Conservation (phyloP, 495 filamentous ascomycete species). For the Podospora pseudopauciseta region DNA sequence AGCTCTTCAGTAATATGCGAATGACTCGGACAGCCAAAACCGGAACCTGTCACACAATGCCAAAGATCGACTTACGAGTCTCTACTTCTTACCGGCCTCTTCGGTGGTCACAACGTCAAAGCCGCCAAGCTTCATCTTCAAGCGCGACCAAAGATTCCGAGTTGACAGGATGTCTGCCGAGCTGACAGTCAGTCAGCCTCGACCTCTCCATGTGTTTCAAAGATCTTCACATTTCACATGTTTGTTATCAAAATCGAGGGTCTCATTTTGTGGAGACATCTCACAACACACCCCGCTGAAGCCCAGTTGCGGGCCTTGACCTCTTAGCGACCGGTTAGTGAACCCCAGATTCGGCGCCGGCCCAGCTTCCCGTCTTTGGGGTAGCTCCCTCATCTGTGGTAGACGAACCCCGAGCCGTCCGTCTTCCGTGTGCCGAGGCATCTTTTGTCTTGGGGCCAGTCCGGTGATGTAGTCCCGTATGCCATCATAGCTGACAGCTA, state of each 20-base stretch:
- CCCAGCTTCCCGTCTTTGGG: constrained; percentile 2
- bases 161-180: neutral
- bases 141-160: neutral
- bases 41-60: neutral
- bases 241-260: neutral
- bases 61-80: neutral
- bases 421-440: constrained; percentile 4
- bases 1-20: neutral
- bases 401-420: neutral
- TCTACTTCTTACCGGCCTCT: no score
- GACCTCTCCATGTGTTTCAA: neutral
- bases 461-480: neutral
- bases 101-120: neutral
- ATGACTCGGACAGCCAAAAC: neutral
- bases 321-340: constrained; percentile 6
- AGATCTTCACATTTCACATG: neutral
- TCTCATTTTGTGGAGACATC: neutral
- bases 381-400: neutral
- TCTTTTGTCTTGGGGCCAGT: constrained; percentile 1
- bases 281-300: neutral
- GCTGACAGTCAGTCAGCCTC: neutral
- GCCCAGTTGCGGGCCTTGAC: neutral
- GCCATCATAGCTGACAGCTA: neutral
- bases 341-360: constrained; percentile 7
- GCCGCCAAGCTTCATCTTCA: neutral